A percentile compares a stretch with the other conserved stretches of the same genome.
Conservation (phyloP, 1,284 basidiomycete species). For the Earliella scabrosa region DNA sequence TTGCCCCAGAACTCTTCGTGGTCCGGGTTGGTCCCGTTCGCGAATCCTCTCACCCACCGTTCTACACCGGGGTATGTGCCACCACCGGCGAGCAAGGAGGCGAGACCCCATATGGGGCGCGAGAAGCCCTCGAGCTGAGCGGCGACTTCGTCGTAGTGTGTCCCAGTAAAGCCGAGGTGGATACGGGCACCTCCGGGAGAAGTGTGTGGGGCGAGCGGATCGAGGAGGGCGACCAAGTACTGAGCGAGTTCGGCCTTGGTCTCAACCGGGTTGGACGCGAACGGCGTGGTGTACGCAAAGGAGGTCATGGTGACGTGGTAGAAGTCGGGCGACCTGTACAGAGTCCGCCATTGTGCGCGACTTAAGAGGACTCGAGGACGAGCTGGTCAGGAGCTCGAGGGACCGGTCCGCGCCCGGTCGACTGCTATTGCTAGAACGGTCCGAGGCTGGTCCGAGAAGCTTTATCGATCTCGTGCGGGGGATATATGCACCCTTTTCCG, state of each 20-base stretch:
- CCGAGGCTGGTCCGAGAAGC: conserved; percentile 22
- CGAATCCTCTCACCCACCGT: conserved; percentile 70
- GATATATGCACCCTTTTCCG: too few species aligned
- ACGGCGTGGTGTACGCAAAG: conserved; percentile 42
- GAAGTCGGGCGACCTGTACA: not conserved
- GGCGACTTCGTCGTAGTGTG: conserved; percentile 76
- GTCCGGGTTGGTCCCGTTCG: conserved; percentile 66
- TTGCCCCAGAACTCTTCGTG: conserved; percentile 77
- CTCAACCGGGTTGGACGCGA: conserved; percentile 59
- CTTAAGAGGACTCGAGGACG: conserved; percentile 8
- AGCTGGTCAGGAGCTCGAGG: conserved; percentile 24
- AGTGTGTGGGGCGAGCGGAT: conserved; percentile 70
- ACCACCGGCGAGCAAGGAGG: conserved; percentile 68
- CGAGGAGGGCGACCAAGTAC: conserved; percentile 63
- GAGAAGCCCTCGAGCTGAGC: conserved; percentile 80
- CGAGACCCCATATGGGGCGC: conserved; percentile 77
- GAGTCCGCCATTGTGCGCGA: not conserved
- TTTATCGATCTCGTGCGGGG: conserved; percentile 1
- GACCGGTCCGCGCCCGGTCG: conserved; percentile 24
- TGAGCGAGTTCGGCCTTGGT: conserved; percentile 61
- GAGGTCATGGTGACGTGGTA: conserved; percentile 26
- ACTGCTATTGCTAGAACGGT: conserved; percentile 18
- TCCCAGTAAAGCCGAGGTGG: conserved; percentile 72
- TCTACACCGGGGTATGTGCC: conserved; percentile 56
- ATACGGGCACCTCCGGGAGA: conserved; percentile 75